Conservation (phyloP, 2,329 filamentous ascomycete genomes). For the Arthroderma sp. region DNA sequence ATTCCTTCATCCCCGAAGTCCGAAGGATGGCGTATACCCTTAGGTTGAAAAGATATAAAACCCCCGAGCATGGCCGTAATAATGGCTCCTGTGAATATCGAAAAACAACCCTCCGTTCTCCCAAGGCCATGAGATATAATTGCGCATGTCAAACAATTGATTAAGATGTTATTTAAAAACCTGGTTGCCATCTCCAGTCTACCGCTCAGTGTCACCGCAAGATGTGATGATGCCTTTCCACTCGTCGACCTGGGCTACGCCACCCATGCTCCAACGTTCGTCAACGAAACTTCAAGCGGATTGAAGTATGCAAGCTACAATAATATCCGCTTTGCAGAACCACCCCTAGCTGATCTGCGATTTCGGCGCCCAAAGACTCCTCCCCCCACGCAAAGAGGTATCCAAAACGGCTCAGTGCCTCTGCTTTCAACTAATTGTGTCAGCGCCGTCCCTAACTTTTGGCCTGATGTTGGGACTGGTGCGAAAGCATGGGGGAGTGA, state of each 20-base stretch:
- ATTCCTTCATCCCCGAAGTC: no score
- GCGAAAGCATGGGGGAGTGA: constrained; percentile 3
- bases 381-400: constrained; percentile 1
- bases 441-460: constrained; percentile 4
- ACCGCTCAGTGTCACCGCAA: not conserved
- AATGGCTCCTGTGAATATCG: no score
- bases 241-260: constrained; percentile 10
- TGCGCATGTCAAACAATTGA: no score
- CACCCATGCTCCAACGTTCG: constrained; percentile 5
- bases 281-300: constrained; percentile 5
- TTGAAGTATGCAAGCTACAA: constrained; percentile 7
- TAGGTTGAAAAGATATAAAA: no score
- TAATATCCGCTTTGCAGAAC: constrained; percentile 12
- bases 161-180: no score
- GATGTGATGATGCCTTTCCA: constrained; percentile 3
- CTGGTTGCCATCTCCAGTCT: not conserved
- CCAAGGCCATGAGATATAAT: no score
- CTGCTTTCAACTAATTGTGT: constrained; percentile 5
- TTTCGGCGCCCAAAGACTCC: constrained; percentile 7
- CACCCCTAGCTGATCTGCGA: constrained; percentile 4
- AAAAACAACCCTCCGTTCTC: no score
- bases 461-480: not conserved
- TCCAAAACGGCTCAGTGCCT: constrained; percentile 4
- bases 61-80: no score
- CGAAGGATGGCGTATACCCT: no score